phyloP scores from a whole-genome alignment of 441 rosid species.

The Kokia cookei region DNA sequence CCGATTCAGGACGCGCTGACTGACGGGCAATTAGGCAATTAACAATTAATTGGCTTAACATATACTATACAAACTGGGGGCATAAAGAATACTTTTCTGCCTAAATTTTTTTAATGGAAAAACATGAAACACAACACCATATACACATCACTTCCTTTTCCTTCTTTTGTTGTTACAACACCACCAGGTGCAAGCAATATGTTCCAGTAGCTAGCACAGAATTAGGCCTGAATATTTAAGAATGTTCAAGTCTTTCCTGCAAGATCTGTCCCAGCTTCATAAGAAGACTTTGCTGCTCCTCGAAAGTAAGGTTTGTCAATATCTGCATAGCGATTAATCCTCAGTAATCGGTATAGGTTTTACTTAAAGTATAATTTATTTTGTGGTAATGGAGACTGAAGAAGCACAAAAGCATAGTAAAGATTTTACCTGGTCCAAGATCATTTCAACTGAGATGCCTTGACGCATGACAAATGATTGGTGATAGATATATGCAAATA shows the following conservation, averaged over 20 bases:
- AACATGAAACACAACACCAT: conserved; percentile 7
- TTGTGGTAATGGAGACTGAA: neutral
- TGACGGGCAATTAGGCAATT: neutral
- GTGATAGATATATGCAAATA: conserved; percentile 82
- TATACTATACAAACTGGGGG: conserved; percentile 23
- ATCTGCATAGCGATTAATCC: conserved; percentile 30
- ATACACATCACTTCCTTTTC: conserved; percentile 14
- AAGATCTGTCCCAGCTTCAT: conserved; percentile 54
- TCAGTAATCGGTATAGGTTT: neutral
- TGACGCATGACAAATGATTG: conserved; percentile 68
- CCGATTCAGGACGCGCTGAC: too few relatives aligned
- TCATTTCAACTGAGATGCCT: conserved; percentile 53
- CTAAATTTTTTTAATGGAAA: conserved; percentile 8
- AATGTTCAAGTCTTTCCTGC: conserved; percentile 30
- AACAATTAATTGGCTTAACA: conserved; percentile 6
- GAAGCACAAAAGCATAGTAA: neutral
- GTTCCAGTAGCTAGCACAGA: neutral
- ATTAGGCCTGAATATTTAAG: conserved; percentile 11
- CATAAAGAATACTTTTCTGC: conserved; percentile 17
- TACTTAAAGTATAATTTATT: neutral
- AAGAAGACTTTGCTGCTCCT: conserved; percentile 62
- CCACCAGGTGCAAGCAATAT: neutral
- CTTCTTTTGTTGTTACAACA: neutral
- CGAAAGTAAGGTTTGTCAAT: conserved; percentile 47
- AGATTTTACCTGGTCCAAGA: conserved; percentile 56